Percentiles rank a stretch among this genome's conserved stretches.
phyloP scores from a whole-genome alignment of 2,329 filamentous ascomycete species.

The Xylaria sp. region DNA sequence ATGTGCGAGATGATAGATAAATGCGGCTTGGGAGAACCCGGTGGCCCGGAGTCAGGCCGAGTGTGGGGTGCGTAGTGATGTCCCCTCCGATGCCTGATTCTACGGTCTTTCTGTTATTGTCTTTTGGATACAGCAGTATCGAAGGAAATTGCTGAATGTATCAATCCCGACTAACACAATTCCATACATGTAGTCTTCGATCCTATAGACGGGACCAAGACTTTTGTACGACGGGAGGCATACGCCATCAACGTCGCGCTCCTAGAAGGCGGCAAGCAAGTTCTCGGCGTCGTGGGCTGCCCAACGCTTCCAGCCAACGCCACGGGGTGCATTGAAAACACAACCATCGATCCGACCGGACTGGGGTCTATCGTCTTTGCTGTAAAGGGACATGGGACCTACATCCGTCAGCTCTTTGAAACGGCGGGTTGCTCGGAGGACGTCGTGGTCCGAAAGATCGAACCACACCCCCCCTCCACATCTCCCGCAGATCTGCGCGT shows the following conservation, averaged over 20 bases:
- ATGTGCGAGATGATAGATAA: slow-evolving; percentile 61
- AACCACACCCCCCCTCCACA: slow-evolving; percentile 36
- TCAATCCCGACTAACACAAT: neutral
- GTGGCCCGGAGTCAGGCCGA: slow-evolving; percentile 42
- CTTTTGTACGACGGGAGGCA: slow-evolving; percentile 58
- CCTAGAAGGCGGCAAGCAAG: slow-evolving; percentile 55
- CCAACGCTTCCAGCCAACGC: slow-evolving; percentile 51
- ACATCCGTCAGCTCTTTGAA: slow-evolving; percentile 48
- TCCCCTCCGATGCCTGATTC: neutral
- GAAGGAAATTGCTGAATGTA: neutral
- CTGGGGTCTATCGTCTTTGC: slow-evolving; percentile 59
- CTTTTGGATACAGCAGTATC: neutral
- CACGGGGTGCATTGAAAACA: slow-evolving; percentile 49
- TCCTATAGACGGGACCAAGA: slow-evolving; percentile 65
- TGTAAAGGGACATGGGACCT: slow-evolving; percentile 55
- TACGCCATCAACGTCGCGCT: slow-evolving; percentile 65
- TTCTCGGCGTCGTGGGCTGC: slow-evolving; percentile 56
- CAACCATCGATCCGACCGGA: slow-evolving; percentile 49
- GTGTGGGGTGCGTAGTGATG: slow-evolving; percentile 47
- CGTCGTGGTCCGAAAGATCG: slow-evolving; percentile 42
- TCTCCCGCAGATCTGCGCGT: slow-evolving; percentile 45
- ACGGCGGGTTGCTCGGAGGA: slow-evolving; percentile 27
- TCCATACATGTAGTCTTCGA: slow-evolving; percentile 52
- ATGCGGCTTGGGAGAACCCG: slow-evolving; percentile 51
- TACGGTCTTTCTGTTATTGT: neutral